A percentile compares a stretch with the other conserved stretches of the same genome.
phyloP scores from a whole-genome alignment of 257 asterid genomes.

The Capsicum rhomboideum region DNA sequence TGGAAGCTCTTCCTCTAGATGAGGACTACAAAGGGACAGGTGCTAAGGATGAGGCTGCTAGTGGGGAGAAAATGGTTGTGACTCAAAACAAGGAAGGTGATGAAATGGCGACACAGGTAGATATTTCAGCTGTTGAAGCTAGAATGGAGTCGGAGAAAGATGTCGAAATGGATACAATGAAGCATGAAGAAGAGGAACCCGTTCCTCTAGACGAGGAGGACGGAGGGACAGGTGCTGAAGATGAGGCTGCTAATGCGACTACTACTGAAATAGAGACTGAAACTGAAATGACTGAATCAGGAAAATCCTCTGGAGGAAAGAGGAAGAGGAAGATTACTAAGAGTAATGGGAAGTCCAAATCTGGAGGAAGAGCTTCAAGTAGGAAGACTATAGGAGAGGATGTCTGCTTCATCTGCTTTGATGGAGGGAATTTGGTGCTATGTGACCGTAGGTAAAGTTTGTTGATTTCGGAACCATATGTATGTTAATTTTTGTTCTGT shows the following conservation, averaged over 20 bases:
- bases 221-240: slow-evolving; percentile 28
- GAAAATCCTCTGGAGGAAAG: slow-evolving; percentile 54
- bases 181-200: slow-evolving; percentile 14
- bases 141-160: slow-evolving; percentile 22
- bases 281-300: slow-evolving; percentile 51
- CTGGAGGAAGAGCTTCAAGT: slow-evolving; percentile 32
- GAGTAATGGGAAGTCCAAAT: slow-evolving; percentile 34
- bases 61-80: slow-evolving; percentile 14
- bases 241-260: slow-evolving; percentile 46
- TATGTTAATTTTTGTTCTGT: background rate
- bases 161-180: slow-evolving; percentile 15
- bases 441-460: slow-evolving; percentile 79
- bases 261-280: slow-evolving; percentile 73
- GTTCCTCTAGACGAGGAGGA: slow-evolving; percentile 20
- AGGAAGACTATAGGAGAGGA: slow-evolving; percentile 66
- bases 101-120: slow-evolving; percentile 23
- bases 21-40: slow-evolving; percentile 22
- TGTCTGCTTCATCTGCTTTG: slow-evolving; percentile 97
- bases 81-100: slow-evolving; percentile 54
- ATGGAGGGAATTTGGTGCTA: slow-evolving; percentile 86
- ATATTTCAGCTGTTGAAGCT: slow-evolving; percentile 17
- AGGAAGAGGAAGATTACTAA: slow-evolving; percentile 56
- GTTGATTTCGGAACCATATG: slow-evolving; percentile 1
- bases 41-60: slow-evolving; percentile 40
- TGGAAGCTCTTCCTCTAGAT: slow-evolving; percentile 9